Conservation (phyloP, 2,329 filamentous ascomycete species). For the Endoconidiophora laricicola region DNA sequence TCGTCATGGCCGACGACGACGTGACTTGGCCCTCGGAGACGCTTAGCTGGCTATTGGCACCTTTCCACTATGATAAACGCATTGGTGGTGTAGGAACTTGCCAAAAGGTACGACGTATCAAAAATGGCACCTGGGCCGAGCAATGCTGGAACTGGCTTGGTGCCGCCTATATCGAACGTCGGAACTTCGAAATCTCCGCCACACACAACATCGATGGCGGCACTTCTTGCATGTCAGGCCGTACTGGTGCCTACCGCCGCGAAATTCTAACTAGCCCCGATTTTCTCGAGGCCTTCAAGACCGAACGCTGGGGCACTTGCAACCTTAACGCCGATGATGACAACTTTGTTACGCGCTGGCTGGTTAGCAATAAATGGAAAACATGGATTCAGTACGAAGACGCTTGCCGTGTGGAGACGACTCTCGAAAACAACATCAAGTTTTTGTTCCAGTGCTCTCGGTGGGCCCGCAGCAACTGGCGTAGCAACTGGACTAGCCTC, state of each 20-base stretch:
- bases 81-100: conserved; percentile 89
- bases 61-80: conserved; percentile 58
- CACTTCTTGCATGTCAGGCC: conserved; percentile 89
- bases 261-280: conserved; percentile 71
- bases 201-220: conserved; percentile 91
- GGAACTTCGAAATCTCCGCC: conserved; percentile 93
- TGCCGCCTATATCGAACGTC: conserved; percentile 77
- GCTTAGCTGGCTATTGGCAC: conserved; percentile 80
- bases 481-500: conserved; percentile 86
- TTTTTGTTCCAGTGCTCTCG: conserved; percentile 87
- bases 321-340: conserved; percentile 93
- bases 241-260: conserved; percentile 81
- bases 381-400: conserved; percentile 89
- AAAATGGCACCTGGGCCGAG: conserved; percentile 39
- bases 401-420: conserved; percentile 84
- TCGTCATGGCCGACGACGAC: conserved; percentile 88
- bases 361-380: conserved; percentile 82
- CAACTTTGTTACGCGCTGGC: conserved; percentile 94
- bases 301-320: conserved; percentile 76
- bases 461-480: conserved; percentile 96
- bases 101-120: conserved; percentile 63
- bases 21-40: conserved; percentile 81
- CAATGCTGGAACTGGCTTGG: conserved; percentile 78
- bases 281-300: conserved; percentile 79
- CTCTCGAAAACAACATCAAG: conserved; percentile 72